These are phyloP conservation scores for Spergularia marina DNA, from an alignment of 148 eudicot genomes.

Conservation along the genomic window DNA sequence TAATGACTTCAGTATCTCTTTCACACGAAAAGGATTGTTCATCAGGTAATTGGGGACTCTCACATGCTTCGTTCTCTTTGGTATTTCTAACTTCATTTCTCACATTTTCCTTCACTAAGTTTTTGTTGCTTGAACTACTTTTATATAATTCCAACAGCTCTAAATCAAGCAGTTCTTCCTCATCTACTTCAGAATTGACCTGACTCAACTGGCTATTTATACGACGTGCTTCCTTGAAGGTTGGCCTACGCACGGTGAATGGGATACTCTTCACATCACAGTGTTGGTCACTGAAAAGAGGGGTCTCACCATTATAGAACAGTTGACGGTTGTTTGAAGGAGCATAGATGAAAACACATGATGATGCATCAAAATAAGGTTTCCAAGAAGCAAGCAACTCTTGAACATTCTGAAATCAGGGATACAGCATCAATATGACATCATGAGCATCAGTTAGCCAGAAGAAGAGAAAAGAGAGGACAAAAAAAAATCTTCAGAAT, in stretches of 20 bases:
- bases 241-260: constrained; percentile 70
- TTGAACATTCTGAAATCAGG: constrained; percentile 60
- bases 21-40: constrained; percentile 43
- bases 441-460: background rate
- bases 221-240: constrained; percentile 75
- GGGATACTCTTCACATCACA: constrained; percentile 63
- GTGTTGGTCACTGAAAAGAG: constrained; percentile 45
- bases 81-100: constrained; percentile 20
- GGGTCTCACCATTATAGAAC: constrained; percentile 64
- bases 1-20: constrained; percentile 36
- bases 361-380: constrained; percentile 70
- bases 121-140: constrained; percentile 18
- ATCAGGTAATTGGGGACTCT: constrained; percentile 31
- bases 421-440: constrained; percentile 9
- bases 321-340: constrained; percentile 79
- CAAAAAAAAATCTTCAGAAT: background rate
- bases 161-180: constrained; percentile 40
- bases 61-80: constrained; percentile 30
- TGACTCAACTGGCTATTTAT: constrained; percentile 58
- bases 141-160: constrained; percentile 33
- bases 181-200: constrained; percentile 45
- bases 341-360: constrained; percentile 65
- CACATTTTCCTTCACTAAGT: constrained; percentile 17
- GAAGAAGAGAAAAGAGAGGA: background rate
- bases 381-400: constrained; percentile 83